Evolutionary conservation across 2,329 filamentous ascomycete species (phyloP).

Genomic region (Tolypocladium pustulatum): DNA sequence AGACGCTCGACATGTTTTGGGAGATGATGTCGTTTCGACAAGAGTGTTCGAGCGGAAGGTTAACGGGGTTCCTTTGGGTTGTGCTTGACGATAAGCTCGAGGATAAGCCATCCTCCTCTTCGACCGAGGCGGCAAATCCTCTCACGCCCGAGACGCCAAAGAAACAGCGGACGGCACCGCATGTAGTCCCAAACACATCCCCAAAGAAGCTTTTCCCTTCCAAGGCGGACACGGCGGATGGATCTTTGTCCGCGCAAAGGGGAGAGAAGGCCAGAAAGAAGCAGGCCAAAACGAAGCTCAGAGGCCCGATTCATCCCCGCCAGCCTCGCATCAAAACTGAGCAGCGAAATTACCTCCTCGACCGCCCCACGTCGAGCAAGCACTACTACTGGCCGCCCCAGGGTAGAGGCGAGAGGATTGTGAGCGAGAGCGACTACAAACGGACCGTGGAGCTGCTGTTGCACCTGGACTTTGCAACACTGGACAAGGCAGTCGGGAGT

Average conservation of each 20-base stretch:
- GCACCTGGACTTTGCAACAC: slow-evolving; percentile 61
- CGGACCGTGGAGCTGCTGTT: slow-evolving; percentile 59
- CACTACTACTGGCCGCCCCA: slow-evolving; percentile 57
- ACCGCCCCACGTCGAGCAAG: slow-evolving; percentile 40
- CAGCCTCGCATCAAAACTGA: slow-evolving; percentile 55
- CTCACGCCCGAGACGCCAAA: slow-evolving; percentile 23
- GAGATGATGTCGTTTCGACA: slow-evolving; percentile 96
- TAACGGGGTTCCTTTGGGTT: slow-evolving; percentile 93
- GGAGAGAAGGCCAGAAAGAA: slow-evolving; percentile 4
- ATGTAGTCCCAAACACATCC: slow-evolving; percentile 19
- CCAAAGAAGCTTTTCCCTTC: slow-evolving; percentile 21
- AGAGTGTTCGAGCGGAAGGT: slow-evolving; percentile 83
- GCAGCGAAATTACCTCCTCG: slow-evolving; percentile 36
- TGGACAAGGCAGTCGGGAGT: slow-evolving; percentile 51
- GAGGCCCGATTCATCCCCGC: slow-evolving; percentile 52
- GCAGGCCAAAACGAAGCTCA: slow-evolving; percentile 31
- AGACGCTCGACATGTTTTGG: slow-evolving; percentile 87
- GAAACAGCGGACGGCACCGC: slow-evolving; percentile 12
- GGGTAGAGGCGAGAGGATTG: slow-evolving; percentile 52
- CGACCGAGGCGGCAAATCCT: neutral
- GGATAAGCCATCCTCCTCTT: slow-evolving; percentile 4
- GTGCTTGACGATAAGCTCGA: slow-evolving; percentile 55
- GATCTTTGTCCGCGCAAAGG: neutral
- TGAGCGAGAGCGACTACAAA: slow-evolving; percentile 55
- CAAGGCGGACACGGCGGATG: neutral